A percentile compares a stretch with the other conserved stretches of the same genome.
These are phyloP conservation scores for Polygonum aviculare DNA, from an alignment of 148 eudicot genomes.

Conservation along the genomic window DNA sequence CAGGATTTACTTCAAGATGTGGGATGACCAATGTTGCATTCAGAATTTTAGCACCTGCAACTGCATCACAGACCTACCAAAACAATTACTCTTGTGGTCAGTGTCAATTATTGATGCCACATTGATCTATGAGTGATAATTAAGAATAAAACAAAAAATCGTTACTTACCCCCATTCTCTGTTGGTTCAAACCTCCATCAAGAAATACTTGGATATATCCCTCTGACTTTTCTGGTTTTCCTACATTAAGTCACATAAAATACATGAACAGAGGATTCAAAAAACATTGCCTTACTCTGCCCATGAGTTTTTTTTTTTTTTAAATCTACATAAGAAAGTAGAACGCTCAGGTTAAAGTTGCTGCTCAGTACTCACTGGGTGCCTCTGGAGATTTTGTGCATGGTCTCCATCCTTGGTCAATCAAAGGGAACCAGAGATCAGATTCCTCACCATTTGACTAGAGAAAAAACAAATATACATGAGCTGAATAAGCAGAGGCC, in stretches of 20 bases:
- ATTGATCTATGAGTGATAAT: neutral
- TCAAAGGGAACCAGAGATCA: constrained; percentile 76
- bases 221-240: constrained; percentile 54
- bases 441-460: constrained; percentile 59
- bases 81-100: neutral
- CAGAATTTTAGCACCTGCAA: constrained; percentile 90
- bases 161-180: constrained; percentile 87
- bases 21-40: constrained; percentile 96
- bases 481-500: neutral
- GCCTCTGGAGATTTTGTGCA: constrained; percentile 32
- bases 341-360: neutral
- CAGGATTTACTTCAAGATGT: constrained; percentile 93
- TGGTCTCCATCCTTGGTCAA: constrained; percentile 80
- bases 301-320: too few relatives aligned
- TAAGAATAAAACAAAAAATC: neutral
- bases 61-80: constrained; percentile 89
- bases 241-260: constrained; percentile 29
- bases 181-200: constrained; percentile 97
- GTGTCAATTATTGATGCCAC: neutral
- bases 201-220: constrained; percentile 94
- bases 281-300: neutral
- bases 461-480: neutral
- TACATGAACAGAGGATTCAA: neutral
- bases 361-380: constrained; percentile 57
- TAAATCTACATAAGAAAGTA: neutral